Evolutionary conservation across 148 eudicot genomes (phyloP).

Genomic region (Rhododendron kiyosumense): DNA sequence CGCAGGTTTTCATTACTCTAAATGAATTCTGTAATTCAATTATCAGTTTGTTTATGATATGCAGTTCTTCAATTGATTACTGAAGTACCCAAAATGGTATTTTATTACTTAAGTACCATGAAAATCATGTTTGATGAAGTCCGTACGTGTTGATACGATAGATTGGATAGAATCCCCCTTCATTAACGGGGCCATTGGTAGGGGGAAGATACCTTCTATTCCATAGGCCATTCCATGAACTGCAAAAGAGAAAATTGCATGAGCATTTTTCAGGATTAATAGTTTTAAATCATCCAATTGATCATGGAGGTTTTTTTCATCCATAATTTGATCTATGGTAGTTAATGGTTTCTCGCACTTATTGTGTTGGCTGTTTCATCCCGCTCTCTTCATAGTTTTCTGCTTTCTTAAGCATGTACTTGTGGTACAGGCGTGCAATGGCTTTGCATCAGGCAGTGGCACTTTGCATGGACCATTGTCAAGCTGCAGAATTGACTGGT

Average conservation of each 20-base stretch:
- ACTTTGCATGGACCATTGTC: slow-evolving; percentile 89
- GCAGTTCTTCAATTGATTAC: not conserved
- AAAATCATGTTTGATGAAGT: not conserved
- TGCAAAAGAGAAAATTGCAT: not conserved
- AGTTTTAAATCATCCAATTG: not conserved
- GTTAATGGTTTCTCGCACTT: not conserved
- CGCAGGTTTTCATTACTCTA: not conserved
- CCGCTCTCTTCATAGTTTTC: not conserved
- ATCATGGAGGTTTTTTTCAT: not conserved
- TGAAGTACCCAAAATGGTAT: not conserved
- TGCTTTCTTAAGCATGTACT: not conserved
- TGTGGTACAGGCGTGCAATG: slow-evolving; percentile 60
- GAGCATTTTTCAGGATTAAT: not conserved
- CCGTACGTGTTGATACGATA: not conserved
- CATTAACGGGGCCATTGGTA: not conserved
- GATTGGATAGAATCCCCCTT: not conserved
- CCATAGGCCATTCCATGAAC: not conserved
- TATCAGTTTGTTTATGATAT: not conserved
- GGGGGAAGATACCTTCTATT: not conserved
- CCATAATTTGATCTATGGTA: not conserved
- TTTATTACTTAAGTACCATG: not conserved
- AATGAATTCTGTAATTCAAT: not conserved
- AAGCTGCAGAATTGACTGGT: slow-evolving; percentile 57
- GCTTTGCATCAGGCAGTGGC: slow-evolving; percentile 82
- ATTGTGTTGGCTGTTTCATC: not conserved